Percentiles rank a stretch among this genome's conserved stretches.
Conservation (phyloP, 2,329 filamentous ascomycete genomes). For the Trichoderma sp. region DNA sequence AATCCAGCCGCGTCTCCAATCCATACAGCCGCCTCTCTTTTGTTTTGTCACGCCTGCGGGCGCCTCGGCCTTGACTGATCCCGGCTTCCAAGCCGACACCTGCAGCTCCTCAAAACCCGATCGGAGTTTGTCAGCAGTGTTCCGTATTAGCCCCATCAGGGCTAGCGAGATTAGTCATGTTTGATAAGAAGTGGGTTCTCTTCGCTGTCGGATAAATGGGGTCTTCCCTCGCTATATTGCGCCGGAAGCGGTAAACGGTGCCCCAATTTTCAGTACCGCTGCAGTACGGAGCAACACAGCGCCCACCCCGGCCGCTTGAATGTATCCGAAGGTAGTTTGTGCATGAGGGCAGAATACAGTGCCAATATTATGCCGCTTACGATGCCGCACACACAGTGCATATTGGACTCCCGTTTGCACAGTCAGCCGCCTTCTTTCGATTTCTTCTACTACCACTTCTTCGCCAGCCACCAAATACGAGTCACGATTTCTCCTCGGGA, state of each 20-base stretch:
- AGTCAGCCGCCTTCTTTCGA: background rate
- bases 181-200: background rate
- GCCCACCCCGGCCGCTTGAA: background rate
- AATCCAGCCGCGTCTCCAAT: background rate
- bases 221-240: background rate
- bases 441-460: background rate
- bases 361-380: background rate
- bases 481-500: background rate
- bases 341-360: background rate
- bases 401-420: background rate
- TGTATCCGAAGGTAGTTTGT: background rate
- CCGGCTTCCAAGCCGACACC: background rate
- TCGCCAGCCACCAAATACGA: background rate
- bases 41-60: background rate
- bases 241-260: background rate
- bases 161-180: conserved; percentile 13
- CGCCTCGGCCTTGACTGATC: background rate
- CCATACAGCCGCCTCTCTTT: background rate
- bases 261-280: background rate
- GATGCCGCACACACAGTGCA: background rate
- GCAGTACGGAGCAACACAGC: background rate
- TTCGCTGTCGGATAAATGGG: background rate
- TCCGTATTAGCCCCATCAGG: background rate
- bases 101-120: background rate
- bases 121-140: conserved; percentile 21